Conservation (phyloP, 2,329 filamentous ascomycete genomes). For the Metarhizium anisopliae region DNA sequence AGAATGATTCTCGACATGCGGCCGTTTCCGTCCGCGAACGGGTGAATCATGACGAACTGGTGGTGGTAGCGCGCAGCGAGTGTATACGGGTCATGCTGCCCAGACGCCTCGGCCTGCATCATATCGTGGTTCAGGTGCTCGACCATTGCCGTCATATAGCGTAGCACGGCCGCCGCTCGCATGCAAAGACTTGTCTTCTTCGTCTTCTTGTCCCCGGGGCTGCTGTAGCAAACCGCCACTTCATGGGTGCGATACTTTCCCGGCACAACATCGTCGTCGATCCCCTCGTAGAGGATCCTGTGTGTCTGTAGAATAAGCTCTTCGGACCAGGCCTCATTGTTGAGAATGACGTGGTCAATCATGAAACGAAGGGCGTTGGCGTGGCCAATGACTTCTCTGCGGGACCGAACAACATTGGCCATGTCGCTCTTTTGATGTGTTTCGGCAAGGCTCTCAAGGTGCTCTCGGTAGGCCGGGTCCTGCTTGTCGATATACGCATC, state of each 20-base stretch:
- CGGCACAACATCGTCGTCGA: slow-evolving; percentile 5
- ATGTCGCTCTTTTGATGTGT: not conserved
- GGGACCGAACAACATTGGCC: not conserved
- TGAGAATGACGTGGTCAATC: slow-evolving; percentile 5
- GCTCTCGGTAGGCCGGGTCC: not conserved
- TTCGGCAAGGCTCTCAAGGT: not conserved
- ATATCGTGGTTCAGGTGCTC: slow-evolving; percentile 14
- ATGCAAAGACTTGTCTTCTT: slow-evolving; percentile 12
- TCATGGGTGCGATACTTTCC: slow-evolving; percentile 17
- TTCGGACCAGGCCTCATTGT: slow-evolving; percentile 10
- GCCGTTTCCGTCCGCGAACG: slow-evolving; percentile 27
- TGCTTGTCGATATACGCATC: not conserved
- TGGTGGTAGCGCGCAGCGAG: slow-evolving; percentile 20
- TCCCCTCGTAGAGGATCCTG: slow-evolving; percentile 11
- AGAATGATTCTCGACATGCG: slow-evolving; percentile 22
- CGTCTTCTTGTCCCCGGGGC: slow-evolving; percentile 1
- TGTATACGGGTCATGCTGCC: slow-evolving; percentile 13
- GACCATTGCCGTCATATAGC: slow-evolving; percentile 16
- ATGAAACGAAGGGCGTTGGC: slow-evolving; percentile 10
- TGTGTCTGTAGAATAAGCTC: slow-evolving; percentile 16
- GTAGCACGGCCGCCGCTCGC: slow-evolving; percentile 11
- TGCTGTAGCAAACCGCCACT: slow-evolving; percentile 8
- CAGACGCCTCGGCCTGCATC: not conserved
- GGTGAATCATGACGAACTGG: slow-evolving; percentile 24
- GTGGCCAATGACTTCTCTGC: slow-evolving; percentile 9